Percentiles rank a stretch among this genome's conserved stretches.
Conservation (phyloP, 805 yeast genomes). For the Candida michaelii region DNA sequence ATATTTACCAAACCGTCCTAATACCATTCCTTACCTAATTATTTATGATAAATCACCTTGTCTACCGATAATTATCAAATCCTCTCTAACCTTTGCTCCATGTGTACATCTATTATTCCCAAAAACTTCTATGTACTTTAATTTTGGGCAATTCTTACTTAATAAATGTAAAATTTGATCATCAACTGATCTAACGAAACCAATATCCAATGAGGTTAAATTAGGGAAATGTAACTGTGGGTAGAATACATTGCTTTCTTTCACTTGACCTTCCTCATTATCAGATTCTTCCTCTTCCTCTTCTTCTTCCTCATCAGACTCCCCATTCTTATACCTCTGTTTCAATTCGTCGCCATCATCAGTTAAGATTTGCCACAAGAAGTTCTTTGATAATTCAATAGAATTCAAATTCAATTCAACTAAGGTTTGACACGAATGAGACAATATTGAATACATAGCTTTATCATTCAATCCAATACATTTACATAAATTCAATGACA, state of each 20-base stretch:
- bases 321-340: constrained; percentile 13
- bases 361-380: constrained; percentile 49
- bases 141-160: constrained; percentile 57
- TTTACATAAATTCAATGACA: constrained; percentile 59
- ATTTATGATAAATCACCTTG: constrained; percentile 59
- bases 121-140: constrained; percentile 72
- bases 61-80: constrained; percentile 68
- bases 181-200: constrained; percentile 77
- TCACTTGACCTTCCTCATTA: constrained; percentile 6
- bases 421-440: constrained; percentile 64
- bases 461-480: constrained; percentile 66
- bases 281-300: constrained; percentile 7
- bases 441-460: constrained; percentile 57
- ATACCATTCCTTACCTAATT: neutral
- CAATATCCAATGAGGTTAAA: constrained; percentile 67
- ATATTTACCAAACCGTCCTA: neutral
- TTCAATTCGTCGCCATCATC: constrained; percentile 21
- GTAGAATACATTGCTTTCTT: constrained; percentile 17
- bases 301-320: constrained; percentile 5
- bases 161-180: constrained; percentile 62
- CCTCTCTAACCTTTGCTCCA: constrained; percentile 50
- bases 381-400: constrained; percentile 53
- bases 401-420: constrained; percentile 76
- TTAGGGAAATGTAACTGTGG: constrained; percentile 46
- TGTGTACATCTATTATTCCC: constrained; percentile 72